Evolutionary conservation across 2,329 filamentous ascomycete genomes (phyloP).

Genomic region (Colletotrichum sp.): DNA sequence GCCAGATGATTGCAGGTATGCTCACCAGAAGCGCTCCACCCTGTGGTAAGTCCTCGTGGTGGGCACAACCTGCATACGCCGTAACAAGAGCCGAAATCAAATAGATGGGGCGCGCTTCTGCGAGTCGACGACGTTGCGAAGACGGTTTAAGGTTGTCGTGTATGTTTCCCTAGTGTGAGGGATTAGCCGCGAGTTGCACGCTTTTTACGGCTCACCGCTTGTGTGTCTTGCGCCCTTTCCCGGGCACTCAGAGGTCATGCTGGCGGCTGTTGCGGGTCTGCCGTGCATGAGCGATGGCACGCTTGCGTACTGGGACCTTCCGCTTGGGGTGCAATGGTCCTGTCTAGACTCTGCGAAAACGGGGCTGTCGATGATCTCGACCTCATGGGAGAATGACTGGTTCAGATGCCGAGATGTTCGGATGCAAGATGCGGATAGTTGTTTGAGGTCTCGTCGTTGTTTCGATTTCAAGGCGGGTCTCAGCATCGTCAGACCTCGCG

Average conservation of each 20-base stretch:
- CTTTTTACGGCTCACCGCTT: neutral
- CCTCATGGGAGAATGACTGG: neutral
- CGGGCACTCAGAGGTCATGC: neutral
- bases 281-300: neutral
- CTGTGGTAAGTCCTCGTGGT: neutral
- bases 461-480: neutral
- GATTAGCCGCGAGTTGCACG: neutral
- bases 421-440: neutral
- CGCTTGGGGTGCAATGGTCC: neutral
- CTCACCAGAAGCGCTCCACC: slow-evolving; percentile 1
- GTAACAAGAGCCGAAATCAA: neutral
- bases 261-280: neutral
- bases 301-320: neutral
- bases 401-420: neutral
- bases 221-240: neutral
- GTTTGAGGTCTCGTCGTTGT: neutral
- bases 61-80: neutral
- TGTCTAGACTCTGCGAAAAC: neutral
- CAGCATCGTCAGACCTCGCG: neutral
- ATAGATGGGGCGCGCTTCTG: neutral
- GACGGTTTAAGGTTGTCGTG: neutral
- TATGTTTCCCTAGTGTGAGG: neutral
- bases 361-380: neutral
- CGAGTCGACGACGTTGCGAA: neutral
- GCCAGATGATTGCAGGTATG: slow-evolving; percentile 5